Evolutionary conservation across 176 grass and related monocot species (phyloP).

Genomic region (Ensete ventricosum): DNA sequence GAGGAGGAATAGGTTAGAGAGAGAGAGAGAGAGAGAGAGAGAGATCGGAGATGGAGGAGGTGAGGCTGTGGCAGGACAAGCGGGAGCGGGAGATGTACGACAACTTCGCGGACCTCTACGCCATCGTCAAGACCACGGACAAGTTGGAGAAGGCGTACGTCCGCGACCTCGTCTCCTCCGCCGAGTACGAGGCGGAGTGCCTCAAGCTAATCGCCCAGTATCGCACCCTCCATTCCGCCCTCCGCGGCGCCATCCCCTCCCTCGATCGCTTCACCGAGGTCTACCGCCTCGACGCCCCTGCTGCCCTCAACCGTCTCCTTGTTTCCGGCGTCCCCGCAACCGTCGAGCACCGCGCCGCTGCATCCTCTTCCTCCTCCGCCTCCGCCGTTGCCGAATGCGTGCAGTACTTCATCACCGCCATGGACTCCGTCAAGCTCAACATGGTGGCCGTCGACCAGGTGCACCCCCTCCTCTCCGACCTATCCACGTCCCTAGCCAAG

Average conservation of each 20-base stretch:
- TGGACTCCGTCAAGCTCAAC: slow-evolving; percentile 92
- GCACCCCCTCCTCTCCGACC: slow-evolving; percentile 72
- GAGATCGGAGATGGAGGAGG: slow-evolving; percentile 41
- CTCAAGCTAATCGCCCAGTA: slow-evolving; percentile 94
- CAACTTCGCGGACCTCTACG: slow-evolving; percentile 85
- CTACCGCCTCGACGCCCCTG: slow-evolving; percentile 81
- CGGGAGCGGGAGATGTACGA: slow-evolving; percentile 80
- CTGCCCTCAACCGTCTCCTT: slow-evolving; percentile 79
- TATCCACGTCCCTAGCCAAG: slow-evolving; percentile 70
- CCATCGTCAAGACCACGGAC: slow-evolving; percentile 89
- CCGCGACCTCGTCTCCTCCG: slow-evolving; percentile 76
- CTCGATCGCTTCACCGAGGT: slow-evolving; percentile 72
- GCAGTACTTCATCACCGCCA: slow-evolving; percentile 92
- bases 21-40: not conserved
- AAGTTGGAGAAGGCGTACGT: slow-evolving; percentile 98
- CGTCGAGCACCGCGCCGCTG: slow-evolving; percentile 69
- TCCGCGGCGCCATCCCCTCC: slow-evolving; percentile 52
- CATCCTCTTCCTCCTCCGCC: slow-evolving; percentile 32
- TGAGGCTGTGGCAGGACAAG: slow-evolving; percentile 93
- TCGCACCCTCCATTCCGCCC: slow-evolving; percentile 74
- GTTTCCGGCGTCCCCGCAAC: slow-evolving; percentile 88
- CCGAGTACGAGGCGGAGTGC: slow-evolving; percentile 93
- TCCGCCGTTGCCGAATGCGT: slow-evolving; percentile 78
- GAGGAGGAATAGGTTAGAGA: not conserved
- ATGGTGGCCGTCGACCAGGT: slow-evolving; percentile 97